Percentiles rank a stretch among this genome's conserved stretches.
phyloP scores from a whole-genome alignment of 148 eudicot species.

The Linanthus parryae region DNA sequence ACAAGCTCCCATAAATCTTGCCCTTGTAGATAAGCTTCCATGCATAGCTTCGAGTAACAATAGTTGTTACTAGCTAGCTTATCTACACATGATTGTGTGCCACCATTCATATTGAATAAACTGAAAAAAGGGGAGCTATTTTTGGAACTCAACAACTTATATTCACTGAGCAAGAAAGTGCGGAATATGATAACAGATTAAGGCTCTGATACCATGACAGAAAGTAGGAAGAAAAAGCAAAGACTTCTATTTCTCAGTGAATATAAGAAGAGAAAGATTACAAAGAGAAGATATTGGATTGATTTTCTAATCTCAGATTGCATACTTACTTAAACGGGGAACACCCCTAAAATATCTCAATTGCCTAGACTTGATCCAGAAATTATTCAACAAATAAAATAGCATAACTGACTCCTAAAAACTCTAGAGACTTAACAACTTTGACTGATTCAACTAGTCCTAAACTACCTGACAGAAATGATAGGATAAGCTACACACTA shows the following conservation, averaged over 20 bases:
- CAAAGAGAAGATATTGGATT: neutral
- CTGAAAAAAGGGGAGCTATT: too few species aligned
- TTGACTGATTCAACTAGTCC: neutral
- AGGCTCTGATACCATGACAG: neutral
- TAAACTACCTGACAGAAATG: neutral
- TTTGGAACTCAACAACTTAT: neutral
- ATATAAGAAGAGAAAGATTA: neutral
- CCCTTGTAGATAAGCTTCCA: conserved; percentile 3
- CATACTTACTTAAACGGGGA: neutral
- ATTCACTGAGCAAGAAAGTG: neutral
- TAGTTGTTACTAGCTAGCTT: neutral
- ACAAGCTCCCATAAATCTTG: neutral
- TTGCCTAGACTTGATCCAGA: too few species aligned
- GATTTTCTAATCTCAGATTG: neutral
- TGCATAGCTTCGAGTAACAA: neutral
- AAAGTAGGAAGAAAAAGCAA: neutral
- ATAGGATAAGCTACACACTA: neutral
- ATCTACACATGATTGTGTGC: neutral
- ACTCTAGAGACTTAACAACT: neutral
- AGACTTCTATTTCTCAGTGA: neutral
- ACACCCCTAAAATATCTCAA: neutral
- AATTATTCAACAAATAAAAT: neutral
- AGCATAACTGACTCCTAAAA: neutral
- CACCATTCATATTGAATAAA: too few species aligned
- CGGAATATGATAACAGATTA: neutral